Evolutionary conservation across 83 land plant genomes (phyloP), one percentile per base, ranked within the genome.

Genomic region (Thuja plicata): DNA sequence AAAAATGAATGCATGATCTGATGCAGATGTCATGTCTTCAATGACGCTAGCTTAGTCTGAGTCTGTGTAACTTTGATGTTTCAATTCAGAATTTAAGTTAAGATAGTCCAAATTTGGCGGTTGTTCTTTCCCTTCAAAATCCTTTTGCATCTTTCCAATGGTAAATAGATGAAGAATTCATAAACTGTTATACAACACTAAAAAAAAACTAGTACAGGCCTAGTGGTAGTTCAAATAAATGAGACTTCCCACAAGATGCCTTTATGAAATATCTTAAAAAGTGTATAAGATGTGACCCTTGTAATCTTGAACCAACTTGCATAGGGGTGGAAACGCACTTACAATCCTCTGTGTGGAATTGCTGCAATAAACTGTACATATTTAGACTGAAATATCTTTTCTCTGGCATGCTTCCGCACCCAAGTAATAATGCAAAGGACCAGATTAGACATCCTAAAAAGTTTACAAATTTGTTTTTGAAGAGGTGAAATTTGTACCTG

Each of bases 21-120:
- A 57, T 38, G 90, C 89, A 74, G 88, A 89, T 11, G 30, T 91
- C 84, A 46, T 70, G 19, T 79, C 88, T 60, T 88, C 83, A 48
- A 90, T 38, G 57, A 50, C 90, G 5, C 90, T 13, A 8, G 52
- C 86, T 90, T n/a, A 81, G 60, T 90, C 60, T 52, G 89, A 46
- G 54, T 90, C n/a, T 89, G 71, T 76, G 73, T 48, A 90, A 11
- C 86, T 74, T 21, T 46, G 6, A 40, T 82, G 45, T 45, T 24
- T 45, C 50, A 27, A 81, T 10, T 81, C 84, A 81, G 45, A 17
- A 71, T 30, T 30, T 4, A n/a, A 32, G 30, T n/a, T 32, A 70
- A 70, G 40, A 24, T 9, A 43, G 50, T 43, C 52, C n/a, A 81
- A 81, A 81, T 81, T n/a, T 81, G 30, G 43, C 6, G 45, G 50